Base-by-base conservation (phyloP, 2,329 filamentous ascomycete species). In the Aureobasidium leucospermi region DNA sequence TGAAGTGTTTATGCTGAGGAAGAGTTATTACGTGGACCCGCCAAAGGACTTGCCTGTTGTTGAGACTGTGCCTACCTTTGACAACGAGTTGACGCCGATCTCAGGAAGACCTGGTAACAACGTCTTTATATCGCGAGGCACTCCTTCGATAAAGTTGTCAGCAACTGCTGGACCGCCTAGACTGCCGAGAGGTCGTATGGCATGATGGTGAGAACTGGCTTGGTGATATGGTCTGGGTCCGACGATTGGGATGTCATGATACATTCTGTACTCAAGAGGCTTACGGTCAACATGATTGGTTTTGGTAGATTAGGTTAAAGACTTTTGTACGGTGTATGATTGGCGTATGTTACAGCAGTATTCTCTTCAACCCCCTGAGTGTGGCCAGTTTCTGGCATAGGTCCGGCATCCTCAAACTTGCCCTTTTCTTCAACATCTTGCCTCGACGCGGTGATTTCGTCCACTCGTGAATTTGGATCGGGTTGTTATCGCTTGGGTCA, bases 11-110 rank as follows among this genome's bases (percentile, higher is more conserved):
- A 58, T 58, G 55, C 23, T 58, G 43, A 47, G 55, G 19, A 58
- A 58, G 34, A 48, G 55, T n/a, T 58, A 58, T 43, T 58, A 58
- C 34, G 55, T 58, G 19, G 55, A 58, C 41, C 55, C 55, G 10
- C 55, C 55, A 31, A 48, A 48, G 32, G 43, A 58, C 9, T 23
- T 58, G 43, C 55, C 43, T 0, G 55, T 58, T 5, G 42, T 58
- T 3, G 55, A 58, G 43, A 41, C 55, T 9, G 55, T 58, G 34
- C 55, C 55, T 7, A n/a, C 16, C 9, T 23, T 11, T 2, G 55
- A 58, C 11, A 41, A 15, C 29, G 55, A 58, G 43, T 48, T 58
- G 34, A 58, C 43, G 8, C 55, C 55, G 34, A 58, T 58, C 28
- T 23, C 23, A 23, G 55, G 43, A 6, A 58, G 55, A 34, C 43